Base-by-base conservation (phyloP, 805 yeast species). In the Suhomyces kilbournensis region DNA sequence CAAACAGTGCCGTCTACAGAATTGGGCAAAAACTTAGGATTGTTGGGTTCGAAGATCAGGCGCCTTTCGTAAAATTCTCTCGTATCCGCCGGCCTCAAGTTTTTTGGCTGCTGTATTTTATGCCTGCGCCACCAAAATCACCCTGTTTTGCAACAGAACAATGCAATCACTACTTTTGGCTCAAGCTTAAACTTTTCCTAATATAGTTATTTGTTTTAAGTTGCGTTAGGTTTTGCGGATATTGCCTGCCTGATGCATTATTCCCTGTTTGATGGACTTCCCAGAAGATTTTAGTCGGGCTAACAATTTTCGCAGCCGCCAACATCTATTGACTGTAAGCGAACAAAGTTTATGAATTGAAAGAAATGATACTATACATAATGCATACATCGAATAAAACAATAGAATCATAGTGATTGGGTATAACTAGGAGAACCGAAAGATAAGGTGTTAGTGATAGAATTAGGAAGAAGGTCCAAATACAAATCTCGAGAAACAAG, bases 21-120 rank as follows among this genome's bases (percentile, higher is more conserved):
- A n/a, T n/a, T n/a, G 35, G 56, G 56, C 47, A 64, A 58, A 7
- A 59, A 42, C 50, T 67, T 67, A 9, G 57, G 51, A 53, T 65
- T 64, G 15, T 49, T 51, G 22, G 35, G 35, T 32, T 32, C 17
- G 35, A 26, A 54, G 6, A 38, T 47, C 8, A 26, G n/a, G 9
- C 35, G 35, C 35, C 7, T n/a, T 32, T n/a, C 35, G 35, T 32
- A 32, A n/a, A 32, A 32, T 32, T 1, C 17, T n/a, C 35, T 32
- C 35, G 35, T 32, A 32, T 32, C 9, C 35, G 17, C 8, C 7
- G 7, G 3, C 17, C 7, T n/a, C 35, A 8, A 14, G 17, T 32
- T n/a, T 32, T 7, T 32, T n/a, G 17, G 35, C 35, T 32, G 35
- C 35, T 32, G 35, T n/a, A 32, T 5, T 17, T 28, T 28, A 12